Conservation (phyloP, 2,329 filamentous ascomycete species). For the Pestalotiopsis fici region DNA sequence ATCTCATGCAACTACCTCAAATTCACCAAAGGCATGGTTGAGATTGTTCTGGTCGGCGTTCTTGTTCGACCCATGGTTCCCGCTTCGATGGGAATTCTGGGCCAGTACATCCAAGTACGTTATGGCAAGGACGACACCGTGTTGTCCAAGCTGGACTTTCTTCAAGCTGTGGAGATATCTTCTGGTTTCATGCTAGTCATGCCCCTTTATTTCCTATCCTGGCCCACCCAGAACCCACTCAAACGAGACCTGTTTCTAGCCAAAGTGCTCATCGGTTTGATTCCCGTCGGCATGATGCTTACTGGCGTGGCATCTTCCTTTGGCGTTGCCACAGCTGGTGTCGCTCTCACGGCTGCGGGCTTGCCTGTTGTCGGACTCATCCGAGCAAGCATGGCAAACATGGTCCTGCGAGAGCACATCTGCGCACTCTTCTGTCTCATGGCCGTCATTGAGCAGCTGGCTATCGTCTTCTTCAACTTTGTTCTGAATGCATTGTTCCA, state of each 20-base stretch:
- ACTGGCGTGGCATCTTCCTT: neutral
- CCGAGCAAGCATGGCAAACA: neutral
- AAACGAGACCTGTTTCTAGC: neutral
- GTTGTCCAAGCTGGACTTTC: neutral
- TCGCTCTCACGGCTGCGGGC: neutral
- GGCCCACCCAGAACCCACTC: neutral
- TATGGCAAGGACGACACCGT: neutral
- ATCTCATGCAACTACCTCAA: neutral
- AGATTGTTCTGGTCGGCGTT: neutral
- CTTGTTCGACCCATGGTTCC: neutral
- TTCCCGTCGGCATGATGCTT: neutral
- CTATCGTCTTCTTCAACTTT: neutral
- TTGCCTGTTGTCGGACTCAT: neutral
- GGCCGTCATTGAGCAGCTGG: neutral
- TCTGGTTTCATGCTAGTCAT: neutral
- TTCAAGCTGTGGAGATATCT: neutral
- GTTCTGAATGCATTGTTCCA: neutral
- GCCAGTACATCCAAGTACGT: neutral
- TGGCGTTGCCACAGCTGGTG: neutral
- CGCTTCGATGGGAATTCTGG: neutral
- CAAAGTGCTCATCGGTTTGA: neutral
- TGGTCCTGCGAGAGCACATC: neutral
- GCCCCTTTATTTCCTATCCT: neutral
- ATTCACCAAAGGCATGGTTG: neutral
- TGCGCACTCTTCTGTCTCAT: neutral